phyloP scores from a whole-genome alignment of 805 yeast species.

The Wickerhamomyces queroliae region DNA sequence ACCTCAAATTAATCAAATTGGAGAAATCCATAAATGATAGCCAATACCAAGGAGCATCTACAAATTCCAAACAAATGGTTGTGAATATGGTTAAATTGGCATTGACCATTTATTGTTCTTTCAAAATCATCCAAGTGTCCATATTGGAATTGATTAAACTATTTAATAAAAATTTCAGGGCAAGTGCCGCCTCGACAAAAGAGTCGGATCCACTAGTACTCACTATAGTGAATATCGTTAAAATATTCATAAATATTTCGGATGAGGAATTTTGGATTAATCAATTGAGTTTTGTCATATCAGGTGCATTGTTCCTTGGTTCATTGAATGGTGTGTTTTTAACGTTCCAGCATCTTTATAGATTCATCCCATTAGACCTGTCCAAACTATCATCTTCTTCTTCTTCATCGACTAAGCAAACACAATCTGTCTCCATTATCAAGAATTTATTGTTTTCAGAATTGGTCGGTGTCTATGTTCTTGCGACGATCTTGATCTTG shows the following conservation, averaged over 20 bases:
- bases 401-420: conserved; percentile 1
- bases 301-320: conserved; percentile 54
- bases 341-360: conserved; percentile 50
- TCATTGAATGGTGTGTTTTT: conserved; percentile 60
- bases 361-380: conserved; percentile 30
- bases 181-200: conserved; percentile 13
- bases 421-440: conserved; percentile 28
- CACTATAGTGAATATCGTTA: conserved; percentile 28
- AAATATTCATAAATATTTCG: conserved; percentile 26
- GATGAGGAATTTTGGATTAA: conserved; percentile 31
- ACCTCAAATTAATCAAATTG: conserved; percentile 11
- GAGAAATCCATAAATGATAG: conserved; percentile 5
- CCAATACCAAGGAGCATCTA: no score
- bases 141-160: conserved; percentile 22
- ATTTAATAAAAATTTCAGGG: conserved; percentile 14
- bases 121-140: conserved; percentile 28
- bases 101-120: conserved; percentile 30
- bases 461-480: conserved; percentile 31
- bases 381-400: conserved; percentile 15
- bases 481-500: conserved; percentile 33
- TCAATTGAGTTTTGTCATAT: conserved; percentile 40
- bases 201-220: conserved; percentile 33
- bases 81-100: conserved; percentile 1
- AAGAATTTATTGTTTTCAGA: conserved; percentile 33
- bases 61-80: conserved; percentile 1